A percentile compares a stretch with the other conserved stretches of the same genome.
phyloP scores from a whole-genome alignment of 2,329 filamentous ascomycete species.

The Parasarocladium wereldwijsianum region DNA sequence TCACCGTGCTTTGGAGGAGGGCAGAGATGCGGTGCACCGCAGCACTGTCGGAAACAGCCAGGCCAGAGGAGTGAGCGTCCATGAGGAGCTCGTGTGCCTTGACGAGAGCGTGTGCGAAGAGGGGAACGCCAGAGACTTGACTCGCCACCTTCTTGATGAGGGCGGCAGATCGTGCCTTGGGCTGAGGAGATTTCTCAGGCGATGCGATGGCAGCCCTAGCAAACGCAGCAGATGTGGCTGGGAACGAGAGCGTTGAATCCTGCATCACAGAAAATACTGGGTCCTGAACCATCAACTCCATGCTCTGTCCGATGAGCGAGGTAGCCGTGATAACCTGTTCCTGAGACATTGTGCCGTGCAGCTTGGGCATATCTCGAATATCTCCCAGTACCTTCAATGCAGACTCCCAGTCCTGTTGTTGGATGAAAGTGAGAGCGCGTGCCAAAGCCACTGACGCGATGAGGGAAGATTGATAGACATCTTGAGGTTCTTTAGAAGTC shows the following conservation, averaged over 20 bases:
- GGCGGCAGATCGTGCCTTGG: constrained; percentile 12
- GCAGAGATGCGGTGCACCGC: constrained; percentile 48
- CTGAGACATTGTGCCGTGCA: constrained; percentile 22
- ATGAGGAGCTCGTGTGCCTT: constrained; percentile 52
- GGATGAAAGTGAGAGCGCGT: constrained; percentile 28
- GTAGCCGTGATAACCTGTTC: constrained; percentile 51
- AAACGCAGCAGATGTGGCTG: constrained; percentile 40
- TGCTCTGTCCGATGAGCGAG: constrained; percentile 51
- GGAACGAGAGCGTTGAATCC: constrained; percentile 83
- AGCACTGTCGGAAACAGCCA: constrained; percentile 38
- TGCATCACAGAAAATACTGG: constrained; percentile 80
- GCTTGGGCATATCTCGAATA: constrained; percentile 28
- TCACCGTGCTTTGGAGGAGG: constrained; percentile 48
- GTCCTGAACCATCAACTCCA: constrained; percentile 61
- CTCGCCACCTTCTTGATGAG: neutral
- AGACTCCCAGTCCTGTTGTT: constrained; percentile 39
- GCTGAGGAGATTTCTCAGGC: constrained; percentile 19
- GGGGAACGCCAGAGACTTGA: constrained; percentile 9
- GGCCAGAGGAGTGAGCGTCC: constrained; percentile 44
- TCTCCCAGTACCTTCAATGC: constrained; percentile 41
- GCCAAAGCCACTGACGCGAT: constrained; percentile 20
- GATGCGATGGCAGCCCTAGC: constrained; percentile 16
- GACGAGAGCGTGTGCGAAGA: constrained; percentile 44
- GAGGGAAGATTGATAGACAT: constrained; percentile 21
- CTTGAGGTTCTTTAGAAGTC: constrained; percentile 10